These are phyloP conservation scores for Monilinia fructicola DNA, from an alignment of 2,329 filamentous ascomycete species.

Conservation along the genomic window DNA sequence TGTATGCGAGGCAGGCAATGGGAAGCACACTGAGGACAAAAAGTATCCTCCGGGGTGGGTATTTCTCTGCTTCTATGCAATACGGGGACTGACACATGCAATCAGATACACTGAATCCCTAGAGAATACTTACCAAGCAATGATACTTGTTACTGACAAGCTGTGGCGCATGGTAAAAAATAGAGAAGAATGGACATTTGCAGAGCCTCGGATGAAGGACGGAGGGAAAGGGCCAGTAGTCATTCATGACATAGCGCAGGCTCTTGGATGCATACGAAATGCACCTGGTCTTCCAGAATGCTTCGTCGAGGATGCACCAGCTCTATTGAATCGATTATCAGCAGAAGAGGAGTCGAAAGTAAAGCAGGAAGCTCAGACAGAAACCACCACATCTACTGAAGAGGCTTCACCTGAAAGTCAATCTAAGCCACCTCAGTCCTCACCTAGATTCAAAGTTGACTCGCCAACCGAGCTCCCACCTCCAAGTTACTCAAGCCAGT, in stretches of 20 bases:
- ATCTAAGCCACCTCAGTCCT: background rate
- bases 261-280: constrained; percentile 15
- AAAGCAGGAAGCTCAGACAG: background rate
- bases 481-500: background rate
- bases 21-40: constrained; percentile 15
- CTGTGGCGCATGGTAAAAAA: constrained; percentile 6
- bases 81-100: background rate
- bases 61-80: background rate
- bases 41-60: constrained; percentile 16
- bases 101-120: constrained; percentile 12
- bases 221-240: constrained; percentile 14
- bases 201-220: constrained; percentile 16
- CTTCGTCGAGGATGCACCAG: constrained; percentile 6
- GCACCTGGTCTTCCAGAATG: constrained; percentile 10
- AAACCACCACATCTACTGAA: background rate
- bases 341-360: constrained; percentile 1
- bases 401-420: background rate
- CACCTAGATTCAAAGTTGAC: background rate
- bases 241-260: constrained; percentile 17
- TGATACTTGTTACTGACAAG: constrained; percentile 15
- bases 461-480: background rate
- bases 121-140: constrained; percentile 7
- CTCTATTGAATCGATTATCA: constrained; percentile 1
- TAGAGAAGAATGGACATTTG: constrained; percentile 13
- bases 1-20: constrained; percentile 11